Evolutionary conservation across 2,329 filamentous ascomycete species (phyloP).

Genomic region (Colletotrichum salicis): DNA sequence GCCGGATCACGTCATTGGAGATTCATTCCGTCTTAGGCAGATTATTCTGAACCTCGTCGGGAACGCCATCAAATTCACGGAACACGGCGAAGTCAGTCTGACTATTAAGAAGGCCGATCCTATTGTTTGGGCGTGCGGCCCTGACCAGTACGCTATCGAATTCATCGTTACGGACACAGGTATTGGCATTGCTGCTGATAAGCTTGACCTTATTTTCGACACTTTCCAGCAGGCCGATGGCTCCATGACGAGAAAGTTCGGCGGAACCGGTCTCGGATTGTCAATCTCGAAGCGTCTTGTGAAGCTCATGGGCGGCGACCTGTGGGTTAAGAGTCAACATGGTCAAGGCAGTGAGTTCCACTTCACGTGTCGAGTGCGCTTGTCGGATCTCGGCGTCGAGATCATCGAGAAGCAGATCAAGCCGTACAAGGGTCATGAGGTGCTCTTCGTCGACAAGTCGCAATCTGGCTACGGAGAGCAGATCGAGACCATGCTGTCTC

Average conservation of each 20-base stretch:
- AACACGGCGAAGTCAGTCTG: slow-evolving; percentile 94
- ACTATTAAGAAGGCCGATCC: slow-evolving; percentile 80
- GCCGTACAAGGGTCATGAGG: slow-evolving; percentile 92
- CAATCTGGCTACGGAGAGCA: slow-evolving; percentile 80
- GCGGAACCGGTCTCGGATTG: slow-evolving; percentile 90
- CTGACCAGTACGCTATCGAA: slow-evolving; percentile 90
- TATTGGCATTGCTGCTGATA: slow-evolving; percentile 95
- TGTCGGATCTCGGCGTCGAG: slow-evolving; percentile 81
- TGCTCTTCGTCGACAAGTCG: slow-evolving; percentile 94
- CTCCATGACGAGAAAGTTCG: slow-evolving; percentile 95
- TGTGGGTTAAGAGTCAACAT: slow-evolving; percentile 95
- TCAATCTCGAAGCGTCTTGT: slow-evolving; percentile 96
- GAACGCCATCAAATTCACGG: slow-evolving; percentile 99
- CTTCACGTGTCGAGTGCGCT: slow-evolving; percentile 92
- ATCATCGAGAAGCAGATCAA: slow-evolving; percentile 85
- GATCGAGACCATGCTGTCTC: slow-evolving; percentile 80
- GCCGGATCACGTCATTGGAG: slow-evolving; percentile 93
- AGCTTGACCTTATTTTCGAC: slow-evolving; percentile 96
- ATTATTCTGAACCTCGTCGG: slow-evolving; percentile 97
- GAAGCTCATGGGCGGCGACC: slow-evolving; percentile 94
- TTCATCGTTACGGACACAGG: slow-evolving; percentile 96
- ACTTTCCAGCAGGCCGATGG: slow-evolving; percentile 99
- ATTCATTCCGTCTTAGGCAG: slow-evolving; percentile 94
- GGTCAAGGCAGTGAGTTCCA: slow-evolving; percentile 94
- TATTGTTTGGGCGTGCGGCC: slow-evolving; percentile 70